phyloP scores from a whole-genome alignment of 345 rosid genomes.

The Gossypium australe region DNA sequence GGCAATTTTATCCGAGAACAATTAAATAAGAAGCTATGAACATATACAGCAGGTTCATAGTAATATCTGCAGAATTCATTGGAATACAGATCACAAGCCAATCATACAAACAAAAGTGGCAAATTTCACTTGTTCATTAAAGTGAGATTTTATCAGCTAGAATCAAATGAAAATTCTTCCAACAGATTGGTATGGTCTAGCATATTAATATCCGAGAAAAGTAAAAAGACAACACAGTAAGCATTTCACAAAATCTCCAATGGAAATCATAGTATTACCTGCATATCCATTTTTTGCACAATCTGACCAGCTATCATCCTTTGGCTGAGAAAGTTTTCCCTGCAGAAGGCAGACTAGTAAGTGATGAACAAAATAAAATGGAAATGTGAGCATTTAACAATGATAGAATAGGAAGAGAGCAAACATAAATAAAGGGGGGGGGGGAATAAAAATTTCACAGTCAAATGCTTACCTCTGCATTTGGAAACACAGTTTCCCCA shows the following conservation, averaged over 20 bases:
- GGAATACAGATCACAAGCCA: background rate
- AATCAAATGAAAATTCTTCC: background rate
- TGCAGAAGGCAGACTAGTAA: conserved; percentile 9
- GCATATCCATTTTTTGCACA: conserved; percentile 84
- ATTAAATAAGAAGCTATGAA: background rate
- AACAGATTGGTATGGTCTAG: background rate
- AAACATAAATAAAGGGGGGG: background rate
- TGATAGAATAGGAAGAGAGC: background rate
- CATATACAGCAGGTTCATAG: background rate
- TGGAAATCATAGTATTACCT: conserved; percentile 34
- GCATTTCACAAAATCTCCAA: background rate
- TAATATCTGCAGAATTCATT: background rate
- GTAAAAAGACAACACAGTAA: background rate
- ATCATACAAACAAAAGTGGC: background rate
- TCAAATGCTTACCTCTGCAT: conserved; percentile 43
- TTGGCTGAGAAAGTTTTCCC: conserved; percentile 42
- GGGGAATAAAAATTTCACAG: background rate
- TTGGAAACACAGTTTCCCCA: conserved; percentile 91
- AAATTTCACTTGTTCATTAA: background rate
- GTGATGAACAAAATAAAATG: background rate
- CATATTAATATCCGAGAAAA: background rate
- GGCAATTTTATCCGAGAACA: background rate
- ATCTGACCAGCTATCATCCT: conserved; percentile 77
- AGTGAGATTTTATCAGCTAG: background rate
- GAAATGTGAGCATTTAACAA: background rate